Evolutionary conservation across 2,329 filamentous ascomycete species (phyloP), one percentile per base, ranked within the genome.

Genomic region (Epichloe sibirici): DNA sequence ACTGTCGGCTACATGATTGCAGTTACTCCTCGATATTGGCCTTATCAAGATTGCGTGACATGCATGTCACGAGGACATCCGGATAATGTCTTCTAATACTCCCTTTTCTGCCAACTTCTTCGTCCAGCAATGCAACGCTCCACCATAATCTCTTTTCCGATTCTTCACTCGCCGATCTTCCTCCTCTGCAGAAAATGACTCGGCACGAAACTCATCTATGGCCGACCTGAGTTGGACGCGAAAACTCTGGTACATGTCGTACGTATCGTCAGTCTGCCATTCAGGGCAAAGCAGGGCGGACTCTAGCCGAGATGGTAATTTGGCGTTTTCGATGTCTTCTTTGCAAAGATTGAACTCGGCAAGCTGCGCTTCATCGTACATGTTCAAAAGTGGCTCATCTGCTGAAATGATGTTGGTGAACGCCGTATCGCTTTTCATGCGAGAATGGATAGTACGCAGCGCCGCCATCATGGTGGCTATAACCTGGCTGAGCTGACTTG

Each of bases 71-170:
- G 50, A 58, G 6, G 59, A 58, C 28, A 57, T 54, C 13, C 60
- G 61, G 11, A 71, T 65, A 4, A 69, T 47, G 38, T 73, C 67
- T 57, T 73, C 69, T 52, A 93, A 65, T 2, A 79, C 68, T 1
- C 79, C 81, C 59, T 84, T 83, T 54, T 82, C 79, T 1, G 85
- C 85, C 53, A 94, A 73, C 56, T 78, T 79, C 57, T 77, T 76
- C 45, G 90, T 67, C 82, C 87, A 91, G 39, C 68, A 72, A 59
- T 86, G 81, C 23, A 91, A 74, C 0, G 82, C 79, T 1, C 81
- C 79, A 0, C 79, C 82, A 61, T 86, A 87, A 61, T 94, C 86
- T 61, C 81, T 76, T 60, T 78, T 76, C 2, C 82, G 71, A 31
- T 75, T 74, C 23, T 69, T 68, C 3, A 81, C 78, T 46, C 76